These are phyloP conservation scores for Verticillium albo-atrum DNA, from an alignment of 2,329 filamentous ascomycete genomes.

Conservation along the genomic window DNA sequence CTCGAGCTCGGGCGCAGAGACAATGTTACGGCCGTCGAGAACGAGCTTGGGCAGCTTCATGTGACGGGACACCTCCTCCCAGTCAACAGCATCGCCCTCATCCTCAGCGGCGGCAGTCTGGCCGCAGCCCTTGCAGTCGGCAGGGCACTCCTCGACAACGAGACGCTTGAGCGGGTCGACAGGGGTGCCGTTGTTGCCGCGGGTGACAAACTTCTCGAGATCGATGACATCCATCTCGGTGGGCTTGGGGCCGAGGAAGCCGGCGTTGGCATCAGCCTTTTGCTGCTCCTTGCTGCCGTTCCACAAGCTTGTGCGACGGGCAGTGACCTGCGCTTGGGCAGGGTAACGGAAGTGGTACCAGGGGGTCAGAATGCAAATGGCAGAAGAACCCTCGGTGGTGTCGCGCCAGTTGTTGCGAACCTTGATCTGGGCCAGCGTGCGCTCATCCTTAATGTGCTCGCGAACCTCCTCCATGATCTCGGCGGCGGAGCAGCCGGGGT, in stretches of 20 bases:
- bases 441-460: slow-evolving; percentile 40
- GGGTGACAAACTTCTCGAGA: slow-evolving; percentile 17
- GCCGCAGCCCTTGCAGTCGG: slow-evolving; percentile 43
- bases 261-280: slow-evolving; percentile 6
- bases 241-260: slow-evolving; percentile 10
- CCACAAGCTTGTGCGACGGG: slow-evolving; percentile 10
- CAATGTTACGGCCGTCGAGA: slow-evolving; percentile 14
- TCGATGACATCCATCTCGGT: slow-evolving; percentile 22
- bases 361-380: slow-evolving; percentile 46
- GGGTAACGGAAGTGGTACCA: slow-evolving; percentile 45
- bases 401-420: slow-evolving; percentile 36
- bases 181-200: slow-evolving; percentile 27
- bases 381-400: slow-evolving; percentile 21
- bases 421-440: slow-evolving; percentile 55
- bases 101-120: slow-evolving; percentile 19
- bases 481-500: slow-evolving; percentile 55
- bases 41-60: slow-evolving; percentile 14
- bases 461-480: slow-evolving; percentile 48
- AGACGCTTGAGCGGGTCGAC: slow-evolving; percentile 36
- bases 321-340: slow-evolving; percentile 13
- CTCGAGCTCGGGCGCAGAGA: slow-evolving; percentile 12
- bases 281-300: slow-evolving; percentile 6
- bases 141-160: slow-evolving; percentile 37
- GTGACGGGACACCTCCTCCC: slow-evolving; percentile 27
- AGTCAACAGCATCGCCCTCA: slow-evolving; percentile 45